Base-by-base conservation (phyloP, 495 filamentous ascomycete genomes). In the Apodospora peruviana region DNA sequence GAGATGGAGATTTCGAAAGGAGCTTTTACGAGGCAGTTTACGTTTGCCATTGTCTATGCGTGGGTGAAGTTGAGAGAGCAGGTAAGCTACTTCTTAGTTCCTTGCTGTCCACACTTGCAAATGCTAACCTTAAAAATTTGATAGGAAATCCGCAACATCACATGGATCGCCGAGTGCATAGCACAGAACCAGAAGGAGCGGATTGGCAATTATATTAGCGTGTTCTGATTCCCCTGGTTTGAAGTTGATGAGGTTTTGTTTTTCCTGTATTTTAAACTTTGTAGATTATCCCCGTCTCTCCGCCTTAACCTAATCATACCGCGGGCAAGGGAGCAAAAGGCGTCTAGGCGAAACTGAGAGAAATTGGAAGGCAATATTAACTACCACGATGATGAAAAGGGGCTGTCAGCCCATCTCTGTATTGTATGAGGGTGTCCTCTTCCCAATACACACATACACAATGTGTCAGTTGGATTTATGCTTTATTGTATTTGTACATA, bases 131-230 rank as follows among this genome's bases (percentile, higher is more conserved):
- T 35, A 29, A 24, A 46, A 36, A 16, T 56, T 34, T 27, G 10
- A n/a, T 50, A 95, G 93, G 93, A 99, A 86, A 95, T 97, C 65
- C 87, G 93, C 34, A 99, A 99, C 61, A 93, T 99, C 60, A 97
- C 91, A 40, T 99, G 93, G 93, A 99, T 99, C 62, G 84, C 94
- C 8, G 93, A 99, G 69, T 99, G 93, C 71, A 99, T 99, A 81
- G 93, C 93, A 40, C 93, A 99, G 71, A 95, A 95, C 75, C 93
- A 99, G 76, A 99, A 97, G 73, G 93, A 99, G 69, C 81, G 93
- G 65, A 97, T 99, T 63, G 83, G 85, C 56, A 99, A 96, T 67
- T 99, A 96, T 68, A 97, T 98, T 62, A 96, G 90, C 70, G 91
- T 97, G 50, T 95, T 97, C 60, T 75, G 40, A 75, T 50, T 45